Base-by-base conservation (phyloP, 208 protist species). In the Crithidia acanthocephali region DNA sequence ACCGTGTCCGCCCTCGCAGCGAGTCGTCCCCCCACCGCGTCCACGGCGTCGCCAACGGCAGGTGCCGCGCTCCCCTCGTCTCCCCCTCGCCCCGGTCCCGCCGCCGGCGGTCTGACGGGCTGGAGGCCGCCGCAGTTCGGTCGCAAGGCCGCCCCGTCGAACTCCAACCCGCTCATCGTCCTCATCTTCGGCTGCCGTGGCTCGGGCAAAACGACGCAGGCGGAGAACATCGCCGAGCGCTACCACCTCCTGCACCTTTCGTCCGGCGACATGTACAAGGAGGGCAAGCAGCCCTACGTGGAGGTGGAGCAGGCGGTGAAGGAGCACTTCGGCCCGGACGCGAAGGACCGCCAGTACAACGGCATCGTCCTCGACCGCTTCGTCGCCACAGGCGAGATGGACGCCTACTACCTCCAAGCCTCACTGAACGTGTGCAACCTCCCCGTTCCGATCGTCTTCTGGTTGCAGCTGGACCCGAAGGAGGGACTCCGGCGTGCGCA, bases 341-440 rank as follows among this genome's bases (percentile, higher is more conserved):
- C 62, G 23, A 75, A 69, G 30, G 67, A 77, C 47, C 75, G 76
- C 16, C 37, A 65, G 27, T 95, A 91, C 77, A 86, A 87, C 68
- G 92, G 92, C 55, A 52, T 95, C 27, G 87, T 94, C 25, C 79
- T 97, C 8, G 92, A 97, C 71, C 89, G 89, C 48, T 97, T 95
- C 74, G 81, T 96, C 74, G 85, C 75, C 0, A 85, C 76, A 30
- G 89, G 86, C 44, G 86, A 91, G 53, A 84, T 85, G 69, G 92
- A 97, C 66, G 86, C 85, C 18, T 97, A 94, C 66, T 97, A 95
- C 66, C 68, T 97, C 3, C 84, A 95, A 70, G 77, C 79, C 35
- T 73, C 79, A 0, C 75, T 97, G 23, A 68, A 79, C 32, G 61
- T 79, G 22, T 83, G 76, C 27, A 51, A 76, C 28, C 70, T 96